A percentile compares a stretch with the other conserved stretches of the same genome.
phyloP scores from a whole-genome alignment of 441 rosid genomes.

The Pelargonium citronellum region DNA sequence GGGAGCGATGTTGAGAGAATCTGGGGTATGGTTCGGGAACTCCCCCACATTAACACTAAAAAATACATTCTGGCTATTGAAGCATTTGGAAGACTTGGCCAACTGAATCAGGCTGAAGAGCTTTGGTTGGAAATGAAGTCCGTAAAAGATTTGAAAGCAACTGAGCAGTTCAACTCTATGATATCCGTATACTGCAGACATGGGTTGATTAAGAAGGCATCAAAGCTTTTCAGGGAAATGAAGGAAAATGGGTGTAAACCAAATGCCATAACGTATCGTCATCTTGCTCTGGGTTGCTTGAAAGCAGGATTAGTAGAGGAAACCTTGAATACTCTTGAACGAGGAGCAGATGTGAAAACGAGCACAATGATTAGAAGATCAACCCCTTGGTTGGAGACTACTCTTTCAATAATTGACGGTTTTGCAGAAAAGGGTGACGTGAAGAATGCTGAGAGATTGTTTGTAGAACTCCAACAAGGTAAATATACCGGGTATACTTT shows the following conservation, averaged over 20 bases:
- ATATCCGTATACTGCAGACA: slow-evolving; percentile 58
- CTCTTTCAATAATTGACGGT: slow-evolving; percentile 52
- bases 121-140: slow-evolving; percentile 69
- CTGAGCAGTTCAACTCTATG: slow-evolving; percentile 66
- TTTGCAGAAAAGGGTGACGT: slow-evolving; percentile 73
- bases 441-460: slow-evolving; percentile 56
- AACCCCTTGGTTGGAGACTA: slow-evolving; percentile 79
- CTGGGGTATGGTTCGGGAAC: slow-evolving; percentile 50
- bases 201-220: slow-evolving; percentile 58
- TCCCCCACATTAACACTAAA: slow-evolving; percentile 50
- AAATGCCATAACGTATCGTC: slow-evolving; percentile 67
- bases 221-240: slow-evolving; percentile 56
- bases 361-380: slow-evolving; percentile 55
- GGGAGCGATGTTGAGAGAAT: slow-evolving; percentile 51
- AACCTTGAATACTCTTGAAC: slow-evolving; percentile 59
- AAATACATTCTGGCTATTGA: slow-evolving; percentile 63
- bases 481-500: slow-evolving; percentile 63
- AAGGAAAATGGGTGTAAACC: slow-evolving; percentile 45
- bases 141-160: slow-evolving; percentile 42
- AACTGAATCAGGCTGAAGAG: slow-evolving; percentile 55
- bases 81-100: slow-evolving; percentile 61
- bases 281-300: slow-evolving; percentile 82
- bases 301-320: slow-evolving; percentile 51
- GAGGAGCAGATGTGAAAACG: slow-evolving; percentile 37
- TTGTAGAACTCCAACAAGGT: slow-evolving; percentile 54